Evolutionary conservation across 371 early-diverging fungal species (phyloP), one percentile per base, ranked within the genome.

Genomic region (Rhizoclosmatium hyalinum): DNA sequence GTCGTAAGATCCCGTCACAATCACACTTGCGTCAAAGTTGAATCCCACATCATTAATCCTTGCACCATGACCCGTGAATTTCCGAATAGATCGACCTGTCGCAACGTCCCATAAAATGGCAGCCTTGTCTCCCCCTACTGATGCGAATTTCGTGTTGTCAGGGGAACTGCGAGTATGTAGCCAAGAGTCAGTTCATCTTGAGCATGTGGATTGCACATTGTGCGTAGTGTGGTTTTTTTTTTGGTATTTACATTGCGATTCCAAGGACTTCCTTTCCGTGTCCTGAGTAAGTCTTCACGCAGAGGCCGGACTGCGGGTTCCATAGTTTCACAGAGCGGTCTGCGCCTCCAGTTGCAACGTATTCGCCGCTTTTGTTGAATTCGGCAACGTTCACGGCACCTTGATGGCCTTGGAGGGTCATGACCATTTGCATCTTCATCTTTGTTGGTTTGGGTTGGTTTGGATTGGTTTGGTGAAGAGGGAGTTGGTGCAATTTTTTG

Each of bases 1-100:
- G 82, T 98, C 98, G 78, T 93, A 95, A 2, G 95, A 95, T 2
- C 94, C 94, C 74, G 94, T 94, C 2, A 89, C 90, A 53, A 96
- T 57, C 0, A 96, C 91, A 2, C 93, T 90, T 2, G 91, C 92
- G 2, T 94, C 93, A 2, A 75, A 82, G 75, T 94, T 95, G 75
- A 95, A 94, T 2, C 85, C 92, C 3, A 96, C 93, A 4, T 91
- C 84, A 77, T 96, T 95, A 5, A 96, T 87, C 47, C 94, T 86
- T 86, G 94, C 94, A 75, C 87, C 83, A 72, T 98, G 98, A 2
- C 94, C 96, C 1, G 91, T 79, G 76, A 91, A 94, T 61, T 92
- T 82, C 54, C 93, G 82, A n/a, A 92, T 81, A 4, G 92, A 83
- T 63, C 82, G 84, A 10, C 94, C 94, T 0, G 92, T 89, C 19